These are phyloP conservation scores for Termitomyces sp. DNA, from an alignment of 768 basidiomycete genomes.

Conservation along the genomic window DNA sequence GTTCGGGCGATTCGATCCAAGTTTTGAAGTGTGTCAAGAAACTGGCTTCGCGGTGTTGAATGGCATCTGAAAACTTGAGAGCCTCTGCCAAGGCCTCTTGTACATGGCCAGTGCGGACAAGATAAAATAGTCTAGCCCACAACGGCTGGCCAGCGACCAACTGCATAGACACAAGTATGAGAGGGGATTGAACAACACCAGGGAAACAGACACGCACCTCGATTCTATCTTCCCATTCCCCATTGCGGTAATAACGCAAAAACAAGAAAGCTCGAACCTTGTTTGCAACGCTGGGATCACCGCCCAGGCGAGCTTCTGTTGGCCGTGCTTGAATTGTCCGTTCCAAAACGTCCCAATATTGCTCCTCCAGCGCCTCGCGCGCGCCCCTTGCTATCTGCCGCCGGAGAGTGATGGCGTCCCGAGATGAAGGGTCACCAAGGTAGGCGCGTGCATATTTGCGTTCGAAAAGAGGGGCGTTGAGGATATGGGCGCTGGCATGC, in stretches of 20 bases:
- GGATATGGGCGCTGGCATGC: constrained; percentile 77
- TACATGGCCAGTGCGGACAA: constrained; percentile 81
- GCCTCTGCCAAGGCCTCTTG: constrained; percentile 82
- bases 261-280: constrained; percentile 86
- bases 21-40: constrained; percentile 81
- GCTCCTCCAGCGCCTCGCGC: constrained; percentile 80
- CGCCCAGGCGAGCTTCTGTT: constrained; percentile 82
- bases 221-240: constrained; percentile 85
- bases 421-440: constrained; percentile 60
- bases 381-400: constrained; percentile 77
- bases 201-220: constrained; percentile 53
- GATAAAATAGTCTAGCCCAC: constrained; percentile 93
- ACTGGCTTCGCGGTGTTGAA: constrained; percentile 74
- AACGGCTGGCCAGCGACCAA: constrained; percentile 82
- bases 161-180: constrained; percentile 34
- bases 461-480: constrained; percentile 76
- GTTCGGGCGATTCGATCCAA: constrained; percentile 79
- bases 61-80: constrained; percentile 59
- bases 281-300: constrained; percentile 87
- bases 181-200: background rate
- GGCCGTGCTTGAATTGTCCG: constrained; percentile 79
- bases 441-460: constrained; percentile 82
- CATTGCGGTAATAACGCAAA: constrained; percentile 73
- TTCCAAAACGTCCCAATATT: constrained; percentile 83
- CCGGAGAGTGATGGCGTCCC: constrained; percentile 62